Evolutionary conservation across 768 basidiomycete species (phyloP).

Genomic region (Kwoniella dejecticola): DNA sequence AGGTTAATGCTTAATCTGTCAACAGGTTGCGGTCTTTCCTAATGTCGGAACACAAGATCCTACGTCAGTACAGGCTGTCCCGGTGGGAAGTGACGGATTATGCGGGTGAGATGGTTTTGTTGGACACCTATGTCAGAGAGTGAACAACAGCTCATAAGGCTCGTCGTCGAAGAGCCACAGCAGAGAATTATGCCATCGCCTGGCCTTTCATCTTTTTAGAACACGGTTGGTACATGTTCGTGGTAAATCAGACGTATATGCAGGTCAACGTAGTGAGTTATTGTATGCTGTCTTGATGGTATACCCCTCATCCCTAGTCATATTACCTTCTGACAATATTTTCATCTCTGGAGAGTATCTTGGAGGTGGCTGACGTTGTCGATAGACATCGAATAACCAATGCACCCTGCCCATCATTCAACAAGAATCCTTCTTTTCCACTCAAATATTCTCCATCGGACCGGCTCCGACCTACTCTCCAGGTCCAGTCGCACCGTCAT

Average conservation of each 20-base stretch:
- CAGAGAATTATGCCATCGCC: slow-evolving; percentile 30
- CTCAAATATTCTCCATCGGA: slow-evolving; percentile 41
- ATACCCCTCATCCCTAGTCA: not conserved
- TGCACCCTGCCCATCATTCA: slow-evolving; percentile 26
- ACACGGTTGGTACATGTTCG: slow-evolving; percentile 53
- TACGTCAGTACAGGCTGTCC: slow-evolving; percentile 16
- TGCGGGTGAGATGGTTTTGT: slow-evolving; percentile 36
- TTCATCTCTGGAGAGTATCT: too few species aligned
- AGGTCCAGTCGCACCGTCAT: slow-evolving; percentile 23
- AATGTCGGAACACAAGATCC: slow-evolving; percentile 32
- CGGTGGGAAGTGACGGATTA: slow-evolving; percentile 37
- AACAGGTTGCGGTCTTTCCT: slow-evolving; percentile 49
- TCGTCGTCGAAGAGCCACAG: slow-evolving; percentile 29
- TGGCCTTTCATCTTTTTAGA: slow-evolving; percentile 46
- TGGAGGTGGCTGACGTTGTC: not conserved
- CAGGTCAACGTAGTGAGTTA: slow-evolving; percentile 50
- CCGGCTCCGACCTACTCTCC: slow-evolving; percentile 36
- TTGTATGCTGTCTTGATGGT: not conserved
- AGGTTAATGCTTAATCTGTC: not conserved
- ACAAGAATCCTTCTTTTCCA: slow-evolving; percentile 49
- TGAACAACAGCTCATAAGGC: slow-evolving; percentile 2
- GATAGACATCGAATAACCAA: slow-evolving; percentile 25
- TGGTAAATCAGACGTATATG: slow-evolving; percentile 52
- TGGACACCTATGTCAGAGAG: not conserved
- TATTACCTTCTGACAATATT: not conserved